Evolutionary conservation across 140 eudicot genomes (phyloP).

Genomic region (Oenanthe javanica): DNA sequence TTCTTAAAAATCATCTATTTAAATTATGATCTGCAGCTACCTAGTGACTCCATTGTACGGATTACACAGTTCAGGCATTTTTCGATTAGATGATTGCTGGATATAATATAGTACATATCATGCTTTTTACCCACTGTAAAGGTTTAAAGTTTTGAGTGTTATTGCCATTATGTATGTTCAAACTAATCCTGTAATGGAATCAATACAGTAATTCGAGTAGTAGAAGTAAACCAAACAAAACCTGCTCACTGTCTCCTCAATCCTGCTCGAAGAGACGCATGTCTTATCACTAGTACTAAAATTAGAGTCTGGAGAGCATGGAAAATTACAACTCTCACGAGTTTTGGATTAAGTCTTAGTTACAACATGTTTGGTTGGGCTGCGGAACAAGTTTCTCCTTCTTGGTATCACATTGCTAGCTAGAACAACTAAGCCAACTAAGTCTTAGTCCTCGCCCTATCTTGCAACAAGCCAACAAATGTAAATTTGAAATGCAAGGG

Average conservation of each 20-base stretch:
- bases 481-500: not conserved
- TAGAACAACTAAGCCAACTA: too few relatives aligned
- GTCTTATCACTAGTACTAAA: too few relatives aligned
- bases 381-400: too few relatives aligned
- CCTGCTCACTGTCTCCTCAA: not conserved
- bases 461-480: too few relatives aligned
- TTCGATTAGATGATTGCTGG: not conserved
- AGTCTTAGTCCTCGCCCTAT: too few relatives aligned
- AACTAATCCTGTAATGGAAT: not conserved
- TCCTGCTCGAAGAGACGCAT: too few relatives aligned
- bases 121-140: not conserved
- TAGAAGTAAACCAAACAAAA: not conserved
- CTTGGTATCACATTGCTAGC: too few relatives aligned
- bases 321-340: not conserved
- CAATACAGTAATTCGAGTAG: not conserved
- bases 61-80: not conserved
- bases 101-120: not conserved
- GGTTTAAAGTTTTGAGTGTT: not conserved
- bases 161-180: not conserved
- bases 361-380: too few relatives aligned
- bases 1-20: slow-evolving; percentile 46
- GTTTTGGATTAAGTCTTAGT: too few relatives aligned
- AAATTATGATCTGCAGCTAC: slow-evolving; percentile 25
- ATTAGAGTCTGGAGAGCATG: not conserved
- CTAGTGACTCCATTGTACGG: slow-evolving; percentile 41